Evolutionary conservation across 140 eudicot genomes (phyloP).

Genomic region (Oenanthe javanica): DNA sequence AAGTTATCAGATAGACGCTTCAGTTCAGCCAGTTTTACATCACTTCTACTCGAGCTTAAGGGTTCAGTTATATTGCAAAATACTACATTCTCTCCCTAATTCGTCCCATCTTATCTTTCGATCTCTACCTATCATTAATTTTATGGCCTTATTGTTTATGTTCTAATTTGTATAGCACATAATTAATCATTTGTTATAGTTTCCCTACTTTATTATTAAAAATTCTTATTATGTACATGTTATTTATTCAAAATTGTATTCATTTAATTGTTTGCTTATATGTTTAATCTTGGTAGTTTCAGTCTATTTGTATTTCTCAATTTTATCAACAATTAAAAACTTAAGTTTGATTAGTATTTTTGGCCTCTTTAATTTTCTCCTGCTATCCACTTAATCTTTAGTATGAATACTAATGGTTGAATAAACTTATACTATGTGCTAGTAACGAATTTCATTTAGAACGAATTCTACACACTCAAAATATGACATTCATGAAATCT

Average conservation of each 20-base stretch:
- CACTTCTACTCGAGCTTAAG: neutral
- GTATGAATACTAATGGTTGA: neutral
- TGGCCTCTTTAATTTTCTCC: no score
- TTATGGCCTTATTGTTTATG: neutral
- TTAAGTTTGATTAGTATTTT: no score
- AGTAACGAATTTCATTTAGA: neutral
- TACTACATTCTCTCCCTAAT: neutral
- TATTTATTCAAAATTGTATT: neutral
- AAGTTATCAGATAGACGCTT: no score
- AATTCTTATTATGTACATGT: neutral
- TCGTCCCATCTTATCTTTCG: neutral
- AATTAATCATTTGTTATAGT: neutral
- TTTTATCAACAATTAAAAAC: no score
- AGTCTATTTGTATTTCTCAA: no score
- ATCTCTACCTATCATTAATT: neutral
- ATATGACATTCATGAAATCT: neutral
- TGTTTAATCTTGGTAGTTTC: no score
- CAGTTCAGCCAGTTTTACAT: neutral
- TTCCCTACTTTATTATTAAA: neutral
- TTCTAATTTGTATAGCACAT: neutral
- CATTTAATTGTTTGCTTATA: neutral
- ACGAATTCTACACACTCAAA: neutral
- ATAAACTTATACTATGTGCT: neutral
- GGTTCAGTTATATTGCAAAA: neutral
- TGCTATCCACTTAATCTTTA: neutral